A percentile compares a stretch with the other conserved stretches of the same genome.
phyloP scores from a whole-genome alignment of 495 filamentous ascomycete genomes.

The Diplogelasinospora grovesii region DNA sequence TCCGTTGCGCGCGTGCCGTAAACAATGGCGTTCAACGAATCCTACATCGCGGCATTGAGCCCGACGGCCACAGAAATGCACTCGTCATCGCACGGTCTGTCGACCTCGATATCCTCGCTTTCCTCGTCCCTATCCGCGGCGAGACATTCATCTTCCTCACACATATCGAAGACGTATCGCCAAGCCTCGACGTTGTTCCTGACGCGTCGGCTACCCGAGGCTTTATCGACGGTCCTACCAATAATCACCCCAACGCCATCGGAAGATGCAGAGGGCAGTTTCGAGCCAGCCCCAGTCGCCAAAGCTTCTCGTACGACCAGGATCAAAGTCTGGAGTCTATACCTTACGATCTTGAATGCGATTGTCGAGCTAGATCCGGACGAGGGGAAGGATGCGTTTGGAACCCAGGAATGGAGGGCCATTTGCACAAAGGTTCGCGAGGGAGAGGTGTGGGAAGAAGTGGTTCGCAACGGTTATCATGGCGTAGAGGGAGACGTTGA shows the following conservation, averaged over 20 bases:
- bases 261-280: conserved; percentile 25
- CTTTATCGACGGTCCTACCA: conserved; percentile 72
- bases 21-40: conserved; percentile 34
- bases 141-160: conserved; percentile 49
- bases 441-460: conserved; percentile 87
- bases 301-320: conserved; percentile 66
- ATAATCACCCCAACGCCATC: conserved; percentile 52
- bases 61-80: conserved; percentile 22
- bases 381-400: conserved; percentile 82
- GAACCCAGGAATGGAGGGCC: conserved; percentile 71
- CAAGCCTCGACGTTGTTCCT: conserved; percentile 87
- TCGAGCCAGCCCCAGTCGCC: conserved; percentile 60
- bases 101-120: conserved; percentile 41
- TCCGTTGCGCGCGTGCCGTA: no score
- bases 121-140: conserved; percentile 42
- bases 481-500: conserved; percentile 86
- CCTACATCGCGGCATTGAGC: conserved; percentile 31
- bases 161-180: conserved; percentile 77
- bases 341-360: conserved; percentile 85
- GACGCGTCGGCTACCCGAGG: conserved; percentile 84
- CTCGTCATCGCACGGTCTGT: conserved; percentile 26
- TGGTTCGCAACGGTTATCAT: conserved; percentile 76
- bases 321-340: conserved; percentile 95
- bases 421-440: conserved; percentile 75
- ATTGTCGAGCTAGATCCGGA: conserved; percentile 83